Conservation (phyloP, 1,284 basidiomycete species). For the Kwoniella shivajii region DNA sequence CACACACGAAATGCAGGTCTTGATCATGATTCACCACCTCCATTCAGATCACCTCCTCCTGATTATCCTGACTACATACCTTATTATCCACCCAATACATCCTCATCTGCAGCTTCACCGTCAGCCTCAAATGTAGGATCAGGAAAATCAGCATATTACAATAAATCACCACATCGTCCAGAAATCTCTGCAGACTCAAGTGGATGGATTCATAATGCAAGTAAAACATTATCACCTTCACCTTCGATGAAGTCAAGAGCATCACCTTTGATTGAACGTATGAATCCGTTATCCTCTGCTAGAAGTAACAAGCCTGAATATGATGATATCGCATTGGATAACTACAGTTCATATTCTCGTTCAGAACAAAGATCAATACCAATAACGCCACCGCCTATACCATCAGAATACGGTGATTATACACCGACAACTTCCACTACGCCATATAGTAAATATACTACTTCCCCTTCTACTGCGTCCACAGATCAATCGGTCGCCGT, state of each 20-base stretch:
- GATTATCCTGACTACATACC: conserved; percentile 45
- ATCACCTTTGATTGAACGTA: not conserved
- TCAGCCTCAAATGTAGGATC: not conserved
- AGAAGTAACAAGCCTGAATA: conserved; percentile 3
- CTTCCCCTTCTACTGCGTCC: not conserved
- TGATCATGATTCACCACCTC: not conserved
- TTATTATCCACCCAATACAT: conserved; percentile 18
- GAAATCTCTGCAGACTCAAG: not conserved
- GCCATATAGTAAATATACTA: not conserved
- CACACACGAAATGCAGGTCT: no score
- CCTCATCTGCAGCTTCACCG: not conserved
- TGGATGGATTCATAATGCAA: not conserved
- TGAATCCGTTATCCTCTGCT: not conserved
- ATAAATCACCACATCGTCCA: conserved; percentile 14
- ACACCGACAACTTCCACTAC: not conserved
- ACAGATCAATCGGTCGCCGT: not conserved
- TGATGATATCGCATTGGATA: conserved; percentile 15
- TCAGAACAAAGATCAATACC: not conserved
- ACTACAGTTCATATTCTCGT: not conserved
- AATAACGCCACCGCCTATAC: not conserved
- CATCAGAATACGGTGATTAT: conserved; percentile 4
- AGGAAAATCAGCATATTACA: not conserved
- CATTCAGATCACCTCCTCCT: conserved; percentile 22
- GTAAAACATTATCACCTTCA: not conserved
- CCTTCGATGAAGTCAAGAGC: not conserved